These are phyloP conservation scores for Jackrogersella minutella DNA, from an alignment of 495 filamentous ascomycete species.

Conservation along the genomic window DNA sequence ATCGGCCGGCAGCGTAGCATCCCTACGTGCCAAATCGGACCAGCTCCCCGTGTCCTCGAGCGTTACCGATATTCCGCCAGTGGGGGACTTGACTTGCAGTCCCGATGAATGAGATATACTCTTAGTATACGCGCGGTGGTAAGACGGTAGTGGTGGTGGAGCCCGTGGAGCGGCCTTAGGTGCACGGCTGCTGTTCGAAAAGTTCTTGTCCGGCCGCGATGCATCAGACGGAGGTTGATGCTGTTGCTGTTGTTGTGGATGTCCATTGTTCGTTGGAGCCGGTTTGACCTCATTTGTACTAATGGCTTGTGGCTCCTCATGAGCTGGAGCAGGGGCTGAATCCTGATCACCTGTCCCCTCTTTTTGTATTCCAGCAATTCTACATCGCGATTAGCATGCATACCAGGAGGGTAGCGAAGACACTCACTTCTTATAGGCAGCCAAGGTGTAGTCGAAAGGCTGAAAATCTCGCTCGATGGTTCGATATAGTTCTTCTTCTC, in stretches of 20 bases:
- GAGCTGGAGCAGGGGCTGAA: slow-evolving; percentile 25
- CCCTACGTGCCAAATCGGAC: slow-evolving; percentile 86
- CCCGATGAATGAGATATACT: slow-evolving; percentile 50
- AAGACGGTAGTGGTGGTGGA: slow-evolving; percentile 56
- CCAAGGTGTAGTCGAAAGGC: slow-evolving; percentile 91
- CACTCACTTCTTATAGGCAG: slow-evolving; percentile 69
- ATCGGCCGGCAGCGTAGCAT: slow-evolving; percentile 77
- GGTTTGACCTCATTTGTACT: slow-evolving; percentile 54
- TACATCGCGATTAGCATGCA: slow-evolving; percentile 23
- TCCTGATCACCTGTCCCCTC: slow-evolving; percentile 15
- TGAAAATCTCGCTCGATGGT: slow-evolving; percentile 95
- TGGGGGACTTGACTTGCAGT: slow-evolving; percentile 73
- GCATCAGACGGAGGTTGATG: slow-evolving; percentile 33
- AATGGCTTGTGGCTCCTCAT: slow-evolving; percentile 47
- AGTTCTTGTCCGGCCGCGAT: slow-evolving; percentile 36
- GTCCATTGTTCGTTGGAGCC: slow-evolving; percentile 36
- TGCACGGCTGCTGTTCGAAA: slow-evolving; percentile 41
- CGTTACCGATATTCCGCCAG: slow-evolving; percentile 89
- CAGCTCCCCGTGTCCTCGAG: slow-evolving; percentile 88
- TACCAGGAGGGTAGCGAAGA: not conserved
- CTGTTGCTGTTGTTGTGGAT: slow-evolving; percentile 31
- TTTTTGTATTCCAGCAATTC: slow-evolving; percentile 29
- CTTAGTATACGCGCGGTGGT: slow-evolving; percentile 57
- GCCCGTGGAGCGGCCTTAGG: slow-evolving; percentile 21
- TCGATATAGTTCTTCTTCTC: slow-evolving; percentile 91